Evolutionary conservation across 2,329 filamentous ascomycete species (phyloP).

Genomic region (Cadophora malorum): DNA sequence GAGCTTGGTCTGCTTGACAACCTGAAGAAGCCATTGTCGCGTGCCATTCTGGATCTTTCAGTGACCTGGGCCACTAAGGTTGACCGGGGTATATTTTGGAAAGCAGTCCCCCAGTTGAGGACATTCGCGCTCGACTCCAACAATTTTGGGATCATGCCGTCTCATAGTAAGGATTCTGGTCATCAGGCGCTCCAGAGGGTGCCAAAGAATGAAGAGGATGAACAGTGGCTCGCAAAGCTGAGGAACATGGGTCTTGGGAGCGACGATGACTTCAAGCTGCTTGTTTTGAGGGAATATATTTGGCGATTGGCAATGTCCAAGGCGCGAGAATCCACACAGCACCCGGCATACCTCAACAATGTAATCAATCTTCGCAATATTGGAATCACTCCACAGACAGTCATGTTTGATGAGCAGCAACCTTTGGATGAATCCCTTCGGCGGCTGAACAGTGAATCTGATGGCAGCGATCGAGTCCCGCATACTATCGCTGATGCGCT

Average conservation of each 20-base stretch:
- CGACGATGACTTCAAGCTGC: conserved; percentile 89
- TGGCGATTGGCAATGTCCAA: conserved; percentile 82
- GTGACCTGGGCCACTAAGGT: conserved; percentile 83
- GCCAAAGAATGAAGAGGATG: conserved; percentile 87
- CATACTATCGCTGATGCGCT: conserved; percentile 91
- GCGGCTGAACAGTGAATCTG: conserved; percentile 46
- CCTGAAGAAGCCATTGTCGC: conserved; percentile 80
- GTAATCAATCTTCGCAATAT: conserved; percentile 78
- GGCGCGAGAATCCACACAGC: conserved; percentile 34
- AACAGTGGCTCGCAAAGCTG: conserved; percentile 87
- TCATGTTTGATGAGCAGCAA: conserved; percentile 85
- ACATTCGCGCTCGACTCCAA: conserved; percentile 71
- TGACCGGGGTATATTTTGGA: conserved; percentile 89
- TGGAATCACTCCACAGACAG: conserved; percentile 82
- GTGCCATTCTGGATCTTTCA: conserved; percentile 83
- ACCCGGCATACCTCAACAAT: conserved; percentile 61
- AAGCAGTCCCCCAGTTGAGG: conserved; percentile 71
- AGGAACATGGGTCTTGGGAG: conserved; percentile 80
- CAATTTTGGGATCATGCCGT: conserved; percentile 54
- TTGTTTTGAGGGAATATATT: conserved; percentile 88
- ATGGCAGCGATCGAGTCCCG: conserved; percentile 45
- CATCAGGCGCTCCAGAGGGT: conserved; percentile 66
- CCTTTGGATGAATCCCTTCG: conserved; percentile 53
- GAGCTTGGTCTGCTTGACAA: conserved; percentile 80
- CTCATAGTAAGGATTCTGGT: conserved; percentile 62